Evolutionary conservation across 768 basidiomycete species (phyloP), one percentile per base, ranked within the genome.

Genomic region (Tubosaeta sp.): DNA sequence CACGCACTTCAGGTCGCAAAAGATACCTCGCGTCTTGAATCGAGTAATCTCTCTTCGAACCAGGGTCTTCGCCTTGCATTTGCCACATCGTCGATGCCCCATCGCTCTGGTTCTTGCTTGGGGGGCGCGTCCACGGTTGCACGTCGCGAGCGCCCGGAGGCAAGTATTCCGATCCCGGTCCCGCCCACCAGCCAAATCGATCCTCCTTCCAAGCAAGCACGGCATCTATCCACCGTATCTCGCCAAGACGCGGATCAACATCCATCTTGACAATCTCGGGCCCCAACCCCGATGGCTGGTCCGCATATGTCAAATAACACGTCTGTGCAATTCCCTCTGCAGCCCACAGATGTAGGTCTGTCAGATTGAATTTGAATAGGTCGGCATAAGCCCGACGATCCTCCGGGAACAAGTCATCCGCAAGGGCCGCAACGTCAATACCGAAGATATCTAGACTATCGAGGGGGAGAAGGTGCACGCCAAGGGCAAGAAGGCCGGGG

Each of bases 291-390:
- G 78, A 74, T 1, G 81, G 77, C 60, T 84, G 80, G 62, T 90
- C 88, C 0, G 83, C 85, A 60, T 89, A 90, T 38, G 77, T 76
- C 19, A 83, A 55, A 71, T 81, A 88, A 64, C 88, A 90, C 1
- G 82, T 84, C 61, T 86, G 78, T 25, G 84, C 83, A n/a, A 91
- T 71, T 4, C 86, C 87, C 59, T 88, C 77, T 0, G 88, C 88
- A 7, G 82, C 88, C 82, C 85, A 88, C 46, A 81, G 65, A 62
- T 89, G 87, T 14, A 85, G 54, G n/a, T 85, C 76, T 35, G 74
- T 74, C 9, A 86, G 70, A 52, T 80, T 72, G 53, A 79, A 79
- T 7, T 65, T 59, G 13, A 69, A 59, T 11, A 85, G 71, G 2
- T 61, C 64, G 7, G 68, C 65, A 42, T 70, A 72, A 12, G 72